A percentile compares a stretch with the other conserved stretches of the same genome.
phyloP scores from a whole-genome alignment of 257 asterid genomes.

The Linderniella brevidens region DNA sequence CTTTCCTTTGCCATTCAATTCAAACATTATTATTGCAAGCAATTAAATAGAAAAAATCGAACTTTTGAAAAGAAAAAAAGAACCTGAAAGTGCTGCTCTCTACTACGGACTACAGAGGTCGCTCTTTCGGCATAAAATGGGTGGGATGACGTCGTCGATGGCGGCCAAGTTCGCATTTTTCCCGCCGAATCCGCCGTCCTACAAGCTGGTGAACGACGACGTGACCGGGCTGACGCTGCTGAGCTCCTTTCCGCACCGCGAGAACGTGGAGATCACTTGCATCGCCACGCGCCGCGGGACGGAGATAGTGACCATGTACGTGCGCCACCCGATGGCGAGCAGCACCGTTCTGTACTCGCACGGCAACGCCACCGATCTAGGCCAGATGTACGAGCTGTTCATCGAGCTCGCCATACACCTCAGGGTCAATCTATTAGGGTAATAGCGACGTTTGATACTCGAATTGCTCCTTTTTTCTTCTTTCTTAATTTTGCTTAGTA shows the following conservation, averaged over 20 bases:
- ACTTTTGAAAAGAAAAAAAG: background rate
- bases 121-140: slow-evolving; percentile 29
- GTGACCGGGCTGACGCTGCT: slow-evolving; percentile 58
- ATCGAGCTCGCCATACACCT: slow-evolving; percentile 82
- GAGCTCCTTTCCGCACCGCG: slow-evolving; percentile 82
- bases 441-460: slow-evolving; percentile 3
- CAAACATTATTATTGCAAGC: too few species aligned
- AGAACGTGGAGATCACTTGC: slow-evolving; percentile 74
- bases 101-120: too few species aligned
- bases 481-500: background rate
- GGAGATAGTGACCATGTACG: slow-evolving; percentile 71
- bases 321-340: slow-evolving; percentile 81
- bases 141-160: slow-evolving; percentile 98
- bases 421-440: slow-evolving; percentile 94
- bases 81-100: background rate
- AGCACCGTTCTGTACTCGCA: slow-evolving; percentile 80
- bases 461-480: background rate
- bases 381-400: slow-evolving; percentile 94
- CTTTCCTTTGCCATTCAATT: too few species aligned
- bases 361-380: slow-evolving; percentile 97
- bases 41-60: background rate
- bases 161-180: slow-evolving; percentile 96
- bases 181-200: slow-evolving; percentile 92
- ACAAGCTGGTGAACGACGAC: slow-evolving; percentile 63
- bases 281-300: slow-evolving; percentile 75